These are phyloP conservation scores for Fagopyrum homotropicum DNA, from an alignment of 148 eudicot genomes.

Conservation along the genomic window DNA sequence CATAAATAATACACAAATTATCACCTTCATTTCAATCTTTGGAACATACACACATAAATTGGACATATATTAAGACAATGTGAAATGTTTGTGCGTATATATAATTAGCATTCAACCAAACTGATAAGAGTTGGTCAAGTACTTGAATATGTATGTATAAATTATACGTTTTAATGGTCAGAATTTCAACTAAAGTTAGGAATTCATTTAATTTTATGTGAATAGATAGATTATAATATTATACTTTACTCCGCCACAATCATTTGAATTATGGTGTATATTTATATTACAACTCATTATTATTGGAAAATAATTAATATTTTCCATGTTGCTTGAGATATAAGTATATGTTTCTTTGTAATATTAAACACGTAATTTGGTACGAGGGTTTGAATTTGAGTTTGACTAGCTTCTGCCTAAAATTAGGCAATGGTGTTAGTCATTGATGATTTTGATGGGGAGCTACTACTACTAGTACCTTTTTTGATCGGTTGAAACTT, in stretches of 20 bases:
- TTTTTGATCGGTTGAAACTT: not conserved
- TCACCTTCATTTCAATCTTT: no score
- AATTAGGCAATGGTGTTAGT: constrained; percentile 4
- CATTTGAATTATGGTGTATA: not conserved
- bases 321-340: not conserved
- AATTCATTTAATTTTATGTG: no score
- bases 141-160: no score
- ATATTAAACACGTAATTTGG: not conserved
- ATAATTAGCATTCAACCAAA: not conserved
- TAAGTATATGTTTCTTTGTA: not conserved
- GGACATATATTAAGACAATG: no score
- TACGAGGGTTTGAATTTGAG: not conserved
- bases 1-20: no score
- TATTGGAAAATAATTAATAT: not conserved
- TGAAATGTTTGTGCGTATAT: not conserved
- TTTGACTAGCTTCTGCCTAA: constrained; percentile 10
- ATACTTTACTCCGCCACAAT: no score
- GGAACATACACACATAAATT: no score
- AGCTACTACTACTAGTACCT: not conserved
- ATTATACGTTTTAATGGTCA: no score
- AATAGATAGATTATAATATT: no score
- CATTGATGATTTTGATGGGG: not conserved
- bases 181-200: no score
- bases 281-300: not conserved
- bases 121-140: not conserved